Percentiles rank a stretch among this genome's conserved stretches.
These are phyloP conservation scores for Iris macrosiphon DNA, from an alignment of 106 monocot species.

Conservation along the genomic window DNA sequence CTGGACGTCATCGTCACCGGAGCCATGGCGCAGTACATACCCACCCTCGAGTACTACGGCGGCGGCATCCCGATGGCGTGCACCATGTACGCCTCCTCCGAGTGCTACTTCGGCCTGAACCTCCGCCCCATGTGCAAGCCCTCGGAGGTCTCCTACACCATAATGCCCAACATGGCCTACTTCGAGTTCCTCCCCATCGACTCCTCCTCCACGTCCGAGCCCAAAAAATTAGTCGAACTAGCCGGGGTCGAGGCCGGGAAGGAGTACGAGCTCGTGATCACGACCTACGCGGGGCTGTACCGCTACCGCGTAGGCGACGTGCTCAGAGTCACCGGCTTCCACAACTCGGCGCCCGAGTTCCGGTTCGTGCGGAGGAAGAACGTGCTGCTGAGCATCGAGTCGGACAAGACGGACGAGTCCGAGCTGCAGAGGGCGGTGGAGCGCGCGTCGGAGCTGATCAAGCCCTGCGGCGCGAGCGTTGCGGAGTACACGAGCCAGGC, in stretches of 20 bases:
- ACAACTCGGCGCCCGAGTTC: slow-evolving; percentile 19
- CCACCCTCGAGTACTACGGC: slow-evolving; percentile 51
- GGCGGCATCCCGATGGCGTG: slow-evolving; percentile 80
- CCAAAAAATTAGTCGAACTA: slow-evolving; percentile 33
- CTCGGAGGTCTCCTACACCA: slow-evolving; percentile 66
- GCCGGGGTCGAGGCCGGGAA: slow-evolving; percentile 61
- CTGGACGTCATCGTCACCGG: slow-evolving; percentile 82
- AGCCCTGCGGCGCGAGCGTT: slow-evolving; percentile 9
- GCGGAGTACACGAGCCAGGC: slow-evolving; percentile 28
- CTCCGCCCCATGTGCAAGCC: slow-evolving; percentile 65
- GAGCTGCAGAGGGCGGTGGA: slow-evolving; percentile 53
- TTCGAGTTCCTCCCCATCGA: slow-evolving; percentile 70
- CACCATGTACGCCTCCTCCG: slow-evolving; percentile 92
- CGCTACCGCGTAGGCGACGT: slow-evolving; percentile 28
- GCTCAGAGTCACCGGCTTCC: slow-evolving; percentile 10
- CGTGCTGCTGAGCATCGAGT: slow-evolving; percentile 51
- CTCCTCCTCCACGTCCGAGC: not conserved
- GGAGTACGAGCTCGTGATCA: slow-evolving; percentile 85
- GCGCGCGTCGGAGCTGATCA: slow-evolving; percentile 28
- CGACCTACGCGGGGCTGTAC: slow-evolving; percentile 71
- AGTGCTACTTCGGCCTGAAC: slow-evolving; percentile 92
- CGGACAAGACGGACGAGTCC: slow-evolving; percentile 55
- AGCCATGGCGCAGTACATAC: slow-evolving; percentile 79
- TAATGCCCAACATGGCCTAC: slow-evolving; percentile 89
- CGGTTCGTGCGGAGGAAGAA: slow-evolving; percentile 30